A percentile compares a stretch with the other conserved stretches of the same genome.
These are phyloP conservation scores for Podaxis sp. DNA, from an alignment of 768 basidiomycete genomes.

Conservation along the genomic window DNA sequence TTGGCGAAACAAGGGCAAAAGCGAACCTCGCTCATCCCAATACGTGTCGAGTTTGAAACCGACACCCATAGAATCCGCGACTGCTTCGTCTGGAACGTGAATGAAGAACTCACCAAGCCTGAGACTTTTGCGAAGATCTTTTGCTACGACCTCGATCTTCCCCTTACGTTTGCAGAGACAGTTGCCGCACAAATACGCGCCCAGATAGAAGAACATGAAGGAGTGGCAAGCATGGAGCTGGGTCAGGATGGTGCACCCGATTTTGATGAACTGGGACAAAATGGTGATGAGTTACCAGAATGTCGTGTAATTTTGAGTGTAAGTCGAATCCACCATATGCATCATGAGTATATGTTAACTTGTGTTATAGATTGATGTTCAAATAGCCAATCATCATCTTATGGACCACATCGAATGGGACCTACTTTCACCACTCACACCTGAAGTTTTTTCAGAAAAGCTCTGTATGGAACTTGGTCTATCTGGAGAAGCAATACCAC, in stretches of 20 bases:
- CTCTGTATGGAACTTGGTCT: conserved; percentile 87
- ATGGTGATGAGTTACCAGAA: conserved; percentile 60
- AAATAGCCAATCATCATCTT: conserved; percentile 87
- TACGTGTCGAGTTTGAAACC: conserved; percentile 93
- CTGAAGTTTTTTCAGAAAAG: conserved; percentile 74
- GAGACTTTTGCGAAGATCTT: conserved; percentile 83
- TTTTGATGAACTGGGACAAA: conserved; percentile 34
- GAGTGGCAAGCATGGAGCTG: conserved; percentile 74
- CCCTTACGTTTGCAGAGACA: conserved; percentile 63
- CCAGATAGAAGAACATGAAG: conserved; percentile 88
- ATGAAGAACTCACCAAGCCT: conserved; percentile 83
- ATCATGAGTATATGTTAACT: not conserved
- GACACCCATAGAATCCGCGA: conserved; percentile 90
- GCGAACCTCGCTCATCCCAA: conserved; percentile 67
- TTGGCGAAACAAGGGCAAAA: conserved; percentile 59
- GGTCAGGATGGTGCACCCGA: conserved; percentile 54
- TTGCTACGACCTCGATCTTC: conserved; percentile 84
- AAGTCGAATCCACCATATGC: conserved; percentile 21
- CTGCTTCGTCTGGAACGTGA: conserved; percentile 93
- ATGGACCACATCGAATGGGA: conserved; percentile 99
- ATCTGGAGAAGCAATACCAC: conserved; percentile 79
- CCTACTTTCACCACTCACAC: conserved; percentile 86
- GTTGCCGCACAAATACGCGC: conserved; percentile 84
- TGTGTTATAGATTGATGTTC: conserved; percentile 84
- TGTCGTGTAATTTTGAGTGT: conserved; percentile 82